Base-by-base conservation (phyloP, 2,329 filamentous ascomycete species). In the Xylariaceae sp. region DNA sequence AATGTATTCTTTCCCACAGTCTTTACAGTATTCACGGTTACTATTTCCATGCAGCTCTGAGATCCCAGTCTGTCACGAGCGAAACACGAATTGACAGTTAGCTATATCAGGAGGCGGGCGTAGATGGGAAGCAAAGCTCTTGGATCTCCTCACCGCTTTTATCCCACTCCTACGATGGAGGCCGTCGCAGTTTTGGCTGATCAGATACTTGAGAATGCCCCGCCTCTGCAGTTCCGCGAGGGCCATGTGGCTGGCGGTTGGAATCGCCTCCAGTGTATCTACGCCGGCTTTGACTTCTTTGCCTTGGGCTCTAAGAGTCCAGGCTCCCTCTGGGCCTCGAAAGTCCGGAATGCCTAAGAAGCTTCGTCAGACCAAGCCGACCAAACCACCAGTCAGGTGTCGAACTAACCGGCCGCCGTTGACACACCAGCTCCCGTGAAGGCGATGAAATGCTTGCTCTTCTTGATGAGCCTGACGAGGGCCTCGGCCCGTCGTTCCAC, bases 291-390 rank as follows among this genome's bases (percentile, higher is more conserved):
- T 56, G 2, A 47, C 50, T 24, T 60, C 38, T 42, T 56, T 50
- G 0, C 63, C 62, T 37, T 67, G 64, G 2, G 63, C 64, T 33
- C 53, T 49, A 1, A 67, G 46, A 1, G 64, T 68, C 65, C 64
- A 68, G 4, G 56, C 57, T 1, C 65, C 65, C 24, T 67, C 56
- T 0, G 65, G 63, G 1, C 64, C 65, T n/a, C 65, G 56, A 33
- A 69, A 70, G 31, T 68, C 65, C 3, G 66, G 61, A 12, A 68
- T 67, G 2, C 62, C 63, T 65, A 13, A n/a, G n/a, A n/a, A n/a
- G 25, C 14, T 5, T 25, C 8, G 19, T 39, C 18, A 22, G 29
- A 29, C 19, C 9, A 14, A 25, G 9, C 10, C 12, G 17, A 10
- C 7, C 10, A 13, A 13, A 10, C 7, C 10, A 13, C 11, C 4